Evolutionary conservation across 345 rosid species (phyloP), one percentile per base, ranked within the genome.

Genomic region (Orychophragmus violaceus): DNA sequence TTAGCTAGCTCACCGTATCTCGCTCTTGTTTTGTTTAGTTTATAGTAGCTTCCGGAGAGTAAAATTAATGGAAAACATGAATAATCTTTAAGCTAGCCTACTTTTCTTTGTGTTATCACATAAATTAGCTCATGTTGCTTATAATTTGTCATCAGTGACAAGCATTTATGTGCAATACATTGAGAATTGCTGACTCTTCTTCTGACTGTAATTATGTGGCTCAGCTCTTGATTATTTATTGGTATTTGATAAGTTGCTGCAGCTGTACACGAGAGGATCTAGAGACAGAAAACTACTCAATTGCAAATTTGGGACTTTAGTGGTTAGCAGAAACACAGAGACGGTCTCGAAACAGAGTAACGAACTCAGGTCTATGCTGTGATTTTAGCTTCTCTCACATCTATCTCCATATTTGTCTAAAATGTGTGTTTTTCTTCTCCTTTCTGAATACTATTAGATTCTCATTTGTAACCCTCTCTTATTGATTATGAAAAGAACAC

Each of bases 341-440:
- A 33, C 0, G 9, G 37, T 25, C 41, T 69, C 54, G 29, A 68
- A 59, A 49, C 30, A 48, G 33, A 49, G 62, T 19, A 51, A 39
- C 42, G 28, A 54, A 52, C 52, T 59, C 66, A 69, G 29, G 66
- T 60, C 42, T 69, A 39, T 59, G 42, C 53, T 59, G 48, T 42
- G 46, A 69, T 37, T 52, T 39, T 69, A 60, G 52, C 52, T 59
- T 59, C 58, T 68, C 13, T 44, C 70, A 29, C 46, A 64, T 33
- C 37, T 59, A 59, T 61, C 72, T 57, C 64, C 57, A 68, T 22
- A 9, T 70, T 6, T 61, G 60, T 50, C 33, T 19, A 51, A 58
- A 68, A 27, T 14, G 12, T 19, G 56, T 67, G 32, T 35, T 68
- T 17, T 68, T 17, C 3, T 17, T 42, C 22, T 42, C 17, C 23